Evolutionary conservation across 2,329 filamentous ascomycete species (phyloP).

Genomic region (Phyllosticta citribraziliensis): DNA sequence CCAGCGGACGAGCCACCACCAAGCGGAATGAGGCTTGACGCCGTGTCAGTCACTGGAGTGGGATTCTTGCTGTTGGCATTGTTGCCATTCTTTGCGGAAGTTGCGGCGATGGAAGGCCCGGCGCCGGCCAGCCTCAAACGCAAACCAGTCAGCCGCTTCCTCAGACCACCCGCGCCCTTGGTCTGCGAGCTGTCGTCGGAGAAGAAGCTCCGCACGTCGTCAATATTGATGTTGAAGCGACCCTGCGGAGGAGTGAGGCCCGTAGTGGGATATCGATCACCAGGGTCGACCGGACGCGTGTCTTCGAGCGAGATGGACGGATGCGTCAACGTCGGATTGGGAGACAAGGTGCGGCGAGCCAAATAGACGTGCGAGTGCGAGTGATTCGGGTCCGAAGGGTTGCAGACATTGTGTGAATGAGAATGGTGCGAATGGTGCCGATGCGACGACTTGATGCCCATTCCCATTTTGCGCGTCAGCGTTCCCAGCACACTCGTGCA

Average conservation of each 20-base stretch:
- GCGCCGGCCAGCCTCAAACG: conserved; percentile 13
- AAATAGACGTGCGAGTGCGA: conserved; percentile 39
- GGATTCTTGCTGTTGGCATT: not conserved
- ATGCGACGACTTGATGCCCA: not conserved
- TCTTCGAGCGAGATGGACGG: not conserved
- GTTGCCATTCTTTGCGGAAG: not conserved
- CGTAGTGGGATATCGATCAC: conserved; percentile 41
- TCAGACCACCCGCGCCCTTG: conserved; percentile 18
- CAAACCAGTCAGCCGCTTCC: conserved; percentile 26
- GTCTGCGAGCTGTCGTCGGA: conserved; percentile 27
- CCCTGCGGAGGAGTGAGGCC: conserved; percentile 32
- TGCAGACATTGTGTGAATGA: not conserved
- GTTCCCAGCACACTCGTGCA: conserved; percentile 11
- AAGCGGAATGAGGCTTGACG: not conserved
- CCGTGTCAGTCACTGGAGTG: not conserved
- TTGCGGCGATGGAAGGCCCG: not conserved
- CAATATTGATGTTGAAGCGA: conserved; percentile 30
- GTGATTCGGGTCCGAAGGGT: conserved; percentile 25
- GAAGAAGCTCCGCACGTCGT: conserved; percentile 33
- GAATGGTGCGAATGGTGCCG: not conserved
- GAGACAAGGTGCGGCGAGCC: conserved; percentile 15
- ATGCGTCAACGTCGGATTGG: not conserved
- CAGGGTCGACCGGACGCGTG: conserved; percentile 14
- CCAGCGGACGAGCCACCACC: not conserved
- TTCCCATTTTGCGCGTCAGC: conserved; percentile 11